Base-by-base conservation (phyloP, 768 basidiomycete genomes). In the Hygrophoropsis aurantiaca region DNA sequence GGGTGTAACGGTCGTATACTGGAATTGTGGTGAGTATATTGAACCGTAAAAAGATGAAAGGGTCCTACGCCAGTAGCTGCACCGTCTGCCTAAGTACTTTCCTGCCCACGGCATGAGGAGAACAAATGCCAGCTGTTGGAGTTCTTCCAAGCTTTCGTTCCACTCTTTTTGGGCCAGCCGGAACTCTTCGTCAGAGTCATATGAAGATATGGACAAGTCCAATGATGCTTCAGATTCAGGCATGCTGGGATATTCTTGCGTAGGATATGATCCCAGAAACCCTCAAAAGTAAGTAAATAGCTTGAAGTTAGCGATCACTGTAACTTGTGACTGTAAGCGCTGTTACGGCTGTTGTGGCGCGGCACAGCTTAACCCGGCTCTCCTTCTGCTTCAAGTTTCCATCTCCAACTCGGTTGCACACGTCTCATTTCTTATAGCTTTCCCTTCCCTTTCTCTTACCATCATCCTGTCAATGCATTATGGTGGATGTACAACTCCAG, bases 131-230 rank as follows among this genome's bases (percentile, higher is more conserved):
- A 95, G 79, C 61, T 91, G 80, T 61, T 88, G 84, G 37, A 97
- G 76, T 63, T 97, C 92, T 50, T 84, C 70, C 41, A 95, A 59
- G 58, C 87, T 90, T 66, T 97, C 94, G 58, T 93, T 86, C 94
- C 94, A 95, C 71, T 97, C 94, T 62, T 87, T 78, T 66, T 94
- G 88, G 2, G 89, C 87, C 39, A 86, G 72, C 33, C 74, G 80
- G 56, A 80, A 82, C 58, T 92, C 89, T 48, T 88, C 87, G 53
- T 82, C 80, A 23, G 56, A 61, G 62, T 83, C 82, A 61, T 79
- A 81, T 26, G 79, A 82, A 8, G 79, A 53, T 24, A 47, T 50
- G 35, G 79, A 65, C 46, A 79, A 78, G 67, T 88, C 86, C 48
- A 85, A 59, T 26, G 85, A 89, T 53, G 66, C 62, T 51, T 77